Evolutionary conservation across 176 grass and related monocot genomes (phyloP), one percentile per base, ranked within the genome.

Genomic region (Aegilops umbellulata): DNA sequence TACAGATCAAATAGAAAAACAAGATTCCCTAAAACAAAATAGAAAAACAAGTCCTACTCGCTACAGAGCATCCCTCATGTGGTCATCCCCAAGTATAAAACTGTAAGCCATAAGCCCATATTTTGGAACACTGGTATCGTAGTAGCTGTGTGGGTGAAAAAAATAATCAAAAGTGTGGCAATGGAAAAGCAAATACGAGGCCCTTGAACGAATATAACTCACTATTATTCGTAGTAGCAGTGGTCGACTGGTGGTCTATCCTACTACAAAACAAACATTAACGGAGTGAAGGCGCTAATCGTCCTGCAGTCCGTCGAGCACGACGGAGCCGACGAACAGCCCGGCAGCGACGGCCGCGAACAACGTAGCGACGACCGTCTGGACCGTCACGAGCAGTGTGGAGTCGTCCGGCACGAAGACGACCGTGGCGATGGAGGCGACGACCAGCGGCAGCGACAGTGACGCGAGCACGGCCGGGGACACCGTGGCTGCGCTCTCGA

Each of bases 321-420:
- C 82, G 83, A 96, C 84, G 11, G 97, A 94, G 0, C 94, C 97
- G 0, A 94, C 85, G 85, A 99, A 93, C 34, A 99, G 81, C 6
- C 94, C 97, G 10, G 84, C 92, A 12, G 92, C 92, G 6, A 36
- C 94, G 2, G 91, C 60, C 8, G 58, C 78, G 51, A 99, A 88
- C 5, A 83, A 47, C 6, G 90, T 68, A 0, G 97, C 94, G 11
- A 96, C 8, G 83, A 86, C 65, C 46, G 82, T 69, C 90, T 98
- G 94, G 5, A 26, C 49, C 0, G 86, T 85, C 60, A 96, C 92
- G 74, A 99, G 94, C 19, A 60, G 84, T 13, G 73, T 75, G 26
- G 97, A 96, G 93, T 96, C 97, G 65, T 99, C 97, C 30, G 97
- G 97, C 73, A 99, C 91, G 79, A 96, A 34, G 68, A 94, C 92